Evolutionary conservation across 805 yeast species (phyloP).

Genomic region (Pichia thaimueangensis): DNA sequence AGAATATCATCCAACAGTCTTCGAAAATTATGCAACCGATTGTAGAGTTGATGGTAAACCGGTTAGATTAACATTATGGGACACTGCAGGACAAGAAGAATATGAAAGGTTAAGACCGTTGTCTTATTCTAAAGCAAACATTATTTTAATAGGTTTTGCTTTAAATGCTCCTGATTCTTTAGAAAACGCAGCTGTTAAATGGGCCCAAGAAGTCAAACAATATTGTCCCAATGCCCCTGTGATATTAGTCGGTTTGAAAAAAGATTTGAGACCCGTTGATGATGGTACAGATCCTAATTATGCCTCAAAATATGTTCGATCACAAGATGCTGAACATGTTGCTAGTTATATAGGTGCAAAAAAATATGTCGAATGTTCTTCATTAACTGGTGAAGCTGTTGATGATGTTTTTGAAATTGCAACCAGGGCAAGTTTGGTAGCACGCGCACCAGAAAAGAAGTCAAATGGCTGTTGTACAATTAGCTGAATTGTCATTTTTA

Average conservation of each 20-base stretch:
- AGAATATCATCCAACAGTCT: conserved; percentile 89
- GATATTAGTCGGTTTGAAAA: conserved; percentile 76
- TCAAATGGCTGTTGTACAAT: conserved; percentile 39
- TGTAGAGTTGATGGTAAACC: conserved; percentile 92
- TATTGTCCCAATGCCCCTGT: conserved; percentile 79
- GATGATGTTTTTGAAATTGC: conserved; percentile 92
- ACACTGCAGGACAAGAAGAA: conserved; percentile 96
- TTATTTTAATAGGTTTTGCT: conserved; percentile 80
- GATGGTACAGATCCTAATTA: conserved; percentile 29
- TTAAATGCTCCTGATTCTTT: conserved; percentile 79
- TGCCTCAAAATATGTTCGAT: conserved; percentile 43
- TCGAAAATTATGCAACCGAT: conserved; percentile 90
- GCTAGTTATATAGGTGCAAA: conserved; percentile 81
- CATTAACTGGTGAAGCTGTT: conserved; percentile 90
- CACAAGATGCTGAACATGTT: conserved; percentile 56
- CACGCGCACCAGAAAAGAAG: conserved; percentile 39
- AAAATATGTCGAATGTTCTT: conserved; percentile 79
- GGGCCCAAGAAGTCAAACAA: conserved; percentile 78
- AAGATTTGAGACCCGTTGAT: conserved; percentile 55
- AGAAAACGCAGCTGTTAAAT: conserved; percentile 73
- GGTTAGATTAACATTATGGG: conserved; percentile 86
- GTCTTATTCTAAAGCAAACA: conserved; percentile 82
- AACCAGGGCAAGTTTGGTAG: conserved; percentile 70
- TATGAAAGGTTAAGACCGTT: conserved; percentile 85
- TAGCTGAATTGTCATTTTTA: too few species aligned